Evolutionary conservation across 1,139 yeast species (phyloP), one percentile per base, ranked within the genome.

Genomic region (Scheffersomyces insectosa): DNA sequence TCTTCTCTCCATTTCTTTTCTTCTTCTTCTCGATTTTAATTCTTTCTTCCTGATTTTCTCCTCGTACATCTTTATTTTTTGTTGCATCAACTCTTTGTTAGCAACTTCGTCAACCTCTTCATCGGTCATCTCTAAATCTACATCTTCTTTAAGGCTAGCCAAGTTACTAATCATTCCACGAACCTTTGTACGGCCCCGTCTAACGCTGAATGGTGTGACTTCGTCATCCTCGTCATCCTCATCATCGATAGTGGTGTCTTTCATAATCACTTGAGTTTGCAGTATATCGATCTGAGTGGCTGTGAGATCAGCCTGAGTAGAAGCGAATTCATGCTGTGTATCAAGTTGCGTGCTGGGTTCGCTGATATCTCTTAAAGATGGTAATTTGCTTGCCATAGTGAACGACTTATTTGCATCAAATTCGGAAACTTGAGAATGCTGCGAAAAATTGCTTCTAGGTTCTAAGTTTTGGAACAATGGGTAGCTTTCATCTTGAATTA

Each of bases 1-100:
- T 46, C 69, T 72, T 35, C 73, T 65, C 51, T 73, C 82, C 65
- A 78, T 65, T 51, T 77, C 83, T 51, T 66, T 70, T 50, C 81
- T 68, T 44, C 63, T 66, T 47, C 63, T 65, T 31, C 72, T 63
- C 11, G 65, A 56, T 49, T 57, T 68, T 56, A 68, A 61, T 49
- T 73, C 76, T 48, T 66, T 65, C 37, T 62, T 60, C 43, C 74
- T 64, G 32, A 72, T 70, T 47, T 66, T 69, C 25, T 65, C 66
- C 47, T 74, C 79, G 41, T 66, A 70, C 36, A 56, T 45, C 40
- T 65, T 68, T 36, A 72, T 68, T 42, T 56, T 58, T 38, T 57
- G 61, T 42, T 69, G 57, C 27, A 65, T 55, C 7, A 52, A 54
- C 43, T 63, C 74, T 5, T 63, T 59, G 12, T 58, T 63, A 3